These are phyloP conservation scores for Neoboletus magnificus DNA, from an alignment of 768 basidiomycete genomes.

Conservation along the genomic window DNA sequence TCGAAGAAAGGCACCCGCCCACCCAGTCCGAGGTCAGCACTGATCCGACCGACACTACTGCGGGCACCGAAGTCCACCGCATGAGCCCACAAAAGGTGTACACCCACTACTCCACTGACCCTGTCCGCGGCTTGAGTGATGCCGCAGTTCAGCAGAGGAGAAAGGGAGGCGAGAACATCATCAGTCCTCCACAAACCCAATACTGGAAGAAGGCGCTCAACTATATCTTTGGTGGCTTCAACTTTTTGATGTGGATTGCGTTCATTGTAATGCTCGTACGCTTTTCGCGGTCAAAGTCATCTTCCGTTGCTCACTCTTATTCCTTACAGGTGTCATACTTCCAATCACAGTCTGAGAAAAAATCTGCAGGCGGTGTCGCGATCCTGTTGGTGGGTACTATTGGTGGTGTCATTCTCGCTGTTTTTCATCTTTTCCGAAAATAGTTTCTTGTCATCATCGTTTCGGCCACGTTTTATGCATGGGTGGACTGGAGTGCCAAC, in stretches of 20 bases:
- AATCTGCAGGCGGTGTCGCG: no score
- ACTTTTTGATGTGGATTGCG: slow-evolving; percentile 53
- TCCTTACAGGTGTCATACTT: slow-evolving; percentile 44
- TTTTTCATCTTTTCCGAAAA: slow-evolving; percentile 10
- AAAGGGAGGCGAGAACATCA: slow-evolving; percentile 46
- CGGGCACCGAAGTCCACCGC: slow-evolving; percentile 48
- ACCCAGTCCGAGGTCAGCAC: slow-evolving; percentile 9
- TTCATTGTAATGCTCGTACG: slow-evolving; percentile 44
- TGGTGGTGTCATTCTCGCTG: background rate
- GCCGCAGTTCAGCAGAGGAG: slow-evolving; percentile 38
- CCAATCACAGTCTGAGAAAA: no score
- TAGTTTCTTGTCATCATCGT: slow-evolving; percentile 40
- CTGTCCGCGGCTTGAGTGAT: slow-evolving; percentile 41
- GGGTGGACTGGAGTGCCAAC: slow-evolving; percentile 46
- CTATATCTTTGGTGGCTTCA: slow-evolving; percentile 59
- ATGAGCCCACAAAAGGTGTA: slow-evolving; percentile 41
- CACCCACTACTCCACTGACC: slow-evolving; percentile 43
- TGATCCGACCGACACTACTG: slow-evolving; percentile 38
- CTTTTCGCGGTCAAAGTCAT: background rate
- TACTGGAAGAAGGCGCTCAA: slow-evolving; percentile 48
- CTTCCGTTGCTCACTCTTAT: slow-evolving; percentile 9
- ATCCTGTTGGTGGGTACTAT: slow-evolving; percentile 39
- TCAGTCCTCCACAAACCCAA: slow-evolving; percentile 47
- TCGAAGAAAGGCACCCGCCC: slow-evolving; percentile 31
- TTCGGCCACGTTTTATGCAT: slow-evolving; percentile 45